Evolutionary conservation across 1,284 basidiomycete species (phyloP).

Genomic region (Sparassis latifolia): DNA sequence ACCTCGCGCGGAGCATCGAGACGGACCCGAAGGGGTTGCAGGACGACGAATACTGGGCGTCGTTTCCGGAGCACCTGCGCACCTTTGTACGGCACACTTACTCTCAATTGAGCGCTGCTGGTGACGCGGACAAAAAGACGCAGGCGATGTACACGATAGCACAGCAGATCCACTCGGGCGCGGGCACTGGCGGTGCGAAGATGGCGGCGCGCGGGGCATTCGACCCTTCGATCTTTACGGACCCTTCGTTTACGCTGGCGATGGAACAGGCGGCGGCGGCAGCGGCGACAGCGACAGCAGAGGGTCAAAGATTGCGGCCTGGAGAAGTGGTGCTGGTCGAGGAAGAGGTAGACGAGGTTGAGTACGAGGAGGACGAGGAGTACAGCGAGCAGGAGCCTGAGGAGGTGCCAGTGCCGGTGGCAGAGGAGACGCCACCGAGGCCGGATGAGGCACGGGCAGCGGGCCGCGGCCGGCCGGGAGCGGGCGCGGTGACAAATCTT

Average conservation of each 20-base stretch:
- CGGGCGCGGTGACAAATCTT: conserved; percentile 26
- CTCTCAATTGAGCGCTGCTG: conserved; percentile 27
- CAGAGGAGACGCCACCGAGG: conserved; percentile 1
- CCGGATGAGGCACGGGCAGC: conserved; percentile 30
- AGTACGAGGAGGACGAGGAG: conserved; percentile 38
- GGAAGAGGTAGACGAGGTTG: conserved; percentile 41
- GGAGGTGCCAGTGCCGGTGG: conserved; percentile 12
- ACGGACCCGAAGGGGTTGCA: conserved; percentile 31
- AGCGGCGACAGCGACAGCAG: conserved; percentile 27
- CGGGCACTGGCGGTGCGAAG: conserved; percentile 25
- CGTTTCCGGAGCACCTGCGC: conserved; percentile 46
- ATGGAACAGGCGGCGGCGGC: conserved; percentile 47
- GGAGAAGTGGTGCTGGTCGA: conserved; percentile 36
- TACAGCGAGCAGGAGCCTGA: conserved; percentile 41
- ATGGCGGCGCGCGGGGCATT: conserved; percentile 31
- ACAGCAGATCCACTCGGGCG: conserved; percentile 57
- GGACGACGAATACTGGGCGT: conserved; percentile 47
- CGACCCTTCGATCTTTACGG: conserved; percentile 49
- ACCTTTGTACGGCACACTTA: conserved; percentile 40
- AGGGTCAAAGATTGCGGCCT: conserved; percentile 25
- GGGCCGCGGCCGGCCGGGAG: conserved; percentile 22
- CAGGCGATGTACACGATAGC: conserved; percentile 63
- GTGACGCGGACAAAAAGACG: conserved; percentile 33
- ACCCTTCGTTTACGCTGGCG: conserved; percentile 45
- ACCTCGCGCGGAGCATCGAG: conserved; percentile 52